phyloP scores from a whole-genome alignment of 257 asterid species.

The Phtheirospermum japonicum region DNA sequence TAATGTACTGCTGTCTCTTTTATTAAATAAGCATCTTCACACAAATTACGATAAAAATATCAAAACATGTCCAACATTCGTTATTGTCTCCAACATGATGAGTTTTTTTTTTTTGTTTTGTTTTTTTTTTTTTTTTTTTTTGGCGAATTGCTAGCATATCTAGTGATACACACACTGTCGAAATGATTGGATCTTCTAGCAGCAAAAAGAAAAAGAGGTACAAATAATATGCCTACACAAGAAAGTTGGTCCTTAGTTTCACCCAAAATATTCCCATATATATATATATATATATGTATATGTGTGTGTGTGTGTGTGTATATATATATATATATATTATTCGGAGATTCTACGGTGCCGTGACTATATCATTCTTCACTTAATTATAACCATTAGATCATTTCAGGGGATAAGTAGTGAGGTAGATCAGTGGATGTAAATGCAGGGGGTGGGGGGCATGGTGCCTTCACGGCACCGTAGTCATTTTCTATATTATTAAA shows the following conservation, averaged over 20 bases:
- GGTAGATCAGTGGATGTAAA: too few species aligned
- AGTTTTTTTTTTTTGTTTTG: too few species aligned
- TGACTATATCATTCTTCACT: too few species aligned
- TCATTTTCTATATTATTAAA: too few species aligned
- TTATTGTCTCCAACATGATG: background rate
- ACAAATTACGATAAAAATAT: background rate
- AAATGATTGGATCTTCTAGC: constrained; percentile 3
- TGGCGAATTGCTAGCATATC: background rate
- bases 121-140: too few species aligned
- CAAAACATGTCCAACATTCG: background rate
- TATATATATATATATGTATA: background rate
- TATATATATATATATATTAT: too few species aligned
- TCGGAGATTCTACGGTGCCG: too few species aligned
- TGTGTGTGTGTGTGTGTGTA: too few species aligned
- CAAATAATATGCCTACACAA: constrained; percentile 5
- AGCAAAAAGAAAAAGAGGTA: background rate
- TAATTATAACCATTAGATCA: too few species aligned
- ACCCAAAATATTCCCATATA: background rate
- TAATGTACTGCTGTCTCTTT: background rate
- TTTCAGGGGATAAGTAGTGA: too few species aligned
- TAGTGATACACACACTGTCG: background rate
- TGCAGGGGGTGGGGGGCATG: too few species aligned
- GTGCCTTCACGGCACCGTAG: too few species aligned
- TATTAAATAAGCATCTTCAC: background rate
- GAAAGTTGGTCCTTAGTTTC: background rate